Evolutionary conservation across 2,329 filamentous ascomycete species (phyloP), one percentile per base, ranked within the genome.

Genomic region (Curvularia sp.): DNA sequence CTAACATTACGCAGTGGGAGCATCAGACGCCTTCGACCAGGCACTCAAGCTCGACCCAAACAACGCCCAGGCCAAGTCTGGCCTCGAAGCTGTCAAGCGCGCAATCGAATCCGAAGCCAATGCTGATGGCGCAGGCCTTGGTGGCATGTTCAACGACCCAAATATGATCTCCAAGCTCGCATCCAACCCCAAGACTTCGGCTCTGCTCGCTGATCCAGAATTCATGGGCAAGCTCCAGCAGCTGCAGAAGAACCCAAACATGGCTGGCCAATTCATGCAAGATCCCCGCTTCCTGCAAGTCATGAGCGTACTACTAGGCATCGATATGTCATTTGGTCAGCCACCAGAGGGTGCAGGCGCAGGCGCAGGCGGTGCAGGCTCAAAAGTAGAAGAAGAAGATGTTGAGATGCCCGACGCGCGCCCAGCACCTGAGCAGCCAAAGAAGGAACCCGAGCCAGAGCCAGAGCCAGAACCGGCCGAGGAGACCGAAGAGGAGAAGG

Each of bases 241-340:
- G 50, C 82, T 98, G 63, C 88, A 90, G 80, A 83, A 88, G 67
- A 95, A 97, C 80, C 93, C 95, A 5, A 86, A 88, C 71, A 88
- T 87, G 69, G 86, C 92, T 47, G 88, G 91, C 63, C 87, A 90
- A 59, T 86, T 95, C 65, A 93, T 99, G 80, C 86, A 88, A 66
- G 95, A 99, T 75, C 94, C 93, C 5, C 85, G 95, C 61, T 93
- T 99, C 85, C 84, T 99, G 68, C 91, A 96, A 77, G 94, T 98
- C 20, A 89, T 99, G 80, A 92, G 93, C 68, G 95, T 97, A 24
- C 78, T 97, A 66, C 88, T 99, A 82, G 95, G 95, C 44, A 89
- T 99, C 49, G 93, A 98, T 75, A 93, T 99, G 90, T 87, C 86
- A 61, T 89, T 93, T 64, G 84, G 83, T 41, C 81, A 83, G 43